A percentile compares a stretch with the other conserved stretches of the same genome.
Conservation (phyloP, 768 basidiomycete genomes). For the Pholiota molesta region DNA sequence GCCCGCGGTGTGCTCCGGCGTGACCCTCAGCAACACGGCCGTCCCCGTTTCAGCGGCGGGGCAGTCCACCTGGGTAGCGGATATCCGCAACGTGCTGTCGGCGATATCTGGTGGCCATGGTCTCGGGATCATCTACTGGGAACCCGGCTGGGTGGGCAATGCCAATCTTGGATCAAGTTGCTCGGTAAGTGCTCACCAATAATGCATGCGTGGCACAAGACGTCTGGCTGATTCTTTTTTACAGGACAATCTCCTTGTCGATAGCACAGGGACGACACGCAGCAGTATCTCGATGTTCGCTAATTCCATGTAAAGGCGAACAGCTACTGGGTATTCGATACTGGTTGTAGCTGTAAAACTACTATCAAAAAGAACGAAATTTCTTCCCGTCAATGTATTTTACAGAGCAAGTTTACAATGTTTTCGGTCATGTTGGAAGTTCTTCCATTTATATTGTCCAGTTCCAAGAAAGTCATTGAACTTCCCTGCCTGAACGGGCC, state of each 20-base stretch:
- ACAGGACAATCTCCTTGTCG: slow-evolving; percentile 55
- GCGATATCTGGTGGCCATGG: slow-evolving; percentile 52
- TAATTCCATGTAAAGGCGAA: slow-evolving; percentile 30
- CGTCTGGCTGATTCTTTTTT: background rate
- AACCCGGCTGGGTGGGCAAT: slow-evolving; percentile 66
- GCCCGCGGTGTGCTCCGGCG: slow-evolving; percentile 52
- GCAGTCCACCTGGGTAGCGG: slow-evolving; percentile 55
- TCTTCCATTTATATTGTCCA: too few relatives aligned
- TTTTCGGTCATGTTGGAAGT: too few relatives aligned
- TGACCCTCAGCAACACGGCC: slow-evolving; percentile 46
- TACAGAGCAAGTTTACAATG: too few relatives aligned
- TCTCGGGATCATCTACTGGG: slow-evolving; percentile 62
- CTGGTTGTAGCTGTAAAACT: too few relatives aligned
- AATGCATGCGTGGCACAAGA: background rate
- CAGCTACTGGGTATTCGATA: too few relatives aligned
- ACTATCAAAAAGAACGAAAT: too few relatives aligned
- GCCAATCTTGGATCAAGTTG: slow-evolving; percentile 48
- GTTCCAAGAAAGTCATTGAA: too few relatives aligned
- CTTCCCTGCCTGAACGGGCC: too few relatives aligned
- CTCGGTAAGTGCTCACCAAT: slow-evolving; percentile 29
- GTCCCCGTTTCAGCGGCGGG: slow-evolving; percentile 53
- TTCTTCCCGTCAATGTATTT: too few relatives aligned
- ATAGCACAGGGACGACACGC: slow-evolving; percentile 46
- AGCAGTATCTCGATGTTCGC: slow-evolving; percentile 43
- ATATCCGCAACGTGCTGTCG: slow-evolving; percentile 49